Percentiles rank a stretch among this genome's conserved stretches.
phyloP scores from a whole-genome alignment of 1,284 basidiomycete species.

The Irpex sp. region DNA sequence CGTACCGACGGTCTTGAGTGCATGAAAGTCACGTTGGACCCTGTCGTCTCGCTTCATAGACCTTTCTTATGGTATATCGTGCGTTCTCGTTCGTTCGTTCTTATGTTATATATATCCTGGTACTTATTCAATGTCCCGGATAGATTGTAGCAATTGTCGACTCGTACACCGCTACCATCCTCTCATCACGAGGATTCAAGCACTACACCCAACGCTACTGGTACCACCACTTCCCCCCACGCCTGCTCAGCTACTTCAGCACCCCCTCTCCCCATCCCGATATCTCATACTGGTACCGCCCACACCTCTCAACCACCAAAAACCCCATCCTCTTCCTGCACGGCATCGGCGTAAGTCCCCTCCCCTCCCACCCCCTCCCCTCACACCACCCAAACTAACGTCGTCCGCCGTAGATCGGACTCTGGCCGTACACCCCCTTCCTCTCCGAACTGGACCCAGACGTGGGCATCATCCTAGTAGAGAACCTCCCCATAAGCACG shows the following conservation, averaged over 20 bases:
- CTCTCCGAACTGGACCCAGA: conserved; percentile 44
- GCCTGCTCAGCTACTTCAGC: conserved; percentile 44
- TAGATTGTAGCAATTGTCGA: conserved; percentile 57
- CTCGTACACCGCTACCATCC: conserved; percentile 33
- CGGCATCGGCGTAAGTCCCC: conserved; percentile 54
- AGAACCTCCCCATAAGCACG: conserved; percentile 57
- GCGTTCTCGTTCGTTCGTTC: conserved; percentile 20
- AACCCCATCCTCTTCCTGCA: conserved; percentile 60
- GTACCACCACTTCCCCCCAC: conserved; percentile 48
- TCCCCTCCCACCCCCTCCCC: not conserved
- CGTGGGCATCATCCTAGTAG: conserved; percentile 54
- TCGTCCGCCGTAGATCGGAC: conserved; percentile 45
- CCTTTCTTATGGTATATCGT: conserved; percentile 64
- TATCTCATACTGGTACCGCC: conserved; percentile 62
- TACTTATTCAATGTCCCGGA: too few relatives aligned
- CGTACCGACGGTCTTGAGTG: conserved; percentile 33
- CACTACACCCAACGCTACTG: conserved; percentile 44
- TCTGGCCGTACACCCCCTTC: conserved; percentile 53
- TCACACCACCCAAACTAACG: not conserved
- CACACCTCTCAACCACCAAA: conserved; percentile 43
- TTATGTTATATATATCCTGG: not conserved
- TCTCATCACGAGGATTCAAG: conserved; percentile 44
- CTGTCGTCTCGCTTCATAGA: conserved; percentile 48
- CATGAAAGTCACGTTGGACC: conserved; percentile 55
- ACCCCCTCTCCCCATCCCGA: conserved; percentile 32